Percentiles rank a stretch among this genome's conserved stretches.
Conservation (phyloP, 2,329 filamentous ascomycete genomes). For the Colletotrichum tropicicola region DNA sequence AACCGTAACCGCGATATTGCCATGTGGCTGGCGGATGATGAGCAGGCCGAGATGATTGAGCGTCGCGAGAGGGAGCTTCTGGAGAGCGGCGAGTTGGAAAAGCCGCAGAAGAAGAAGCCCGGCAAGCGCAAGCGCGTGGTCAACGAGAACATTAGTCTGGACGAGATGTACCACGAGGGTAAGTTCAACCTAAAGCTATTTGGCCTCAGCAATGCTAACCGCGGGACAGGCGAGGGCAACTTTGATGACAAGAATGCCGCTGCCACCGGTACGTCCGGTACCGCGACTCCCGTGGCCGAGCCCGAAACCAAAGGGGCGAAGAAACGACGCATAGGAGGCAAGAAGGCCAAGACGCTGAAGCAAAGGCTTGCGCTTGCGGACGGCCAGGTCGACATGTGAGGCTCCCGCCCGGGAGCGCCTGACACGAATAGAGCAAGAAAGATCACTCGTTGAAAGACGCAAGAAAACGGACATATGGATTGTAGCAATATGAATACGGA, state of each 20-base stretch:
- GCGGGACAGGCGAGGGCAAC: conserved; percentile 82
- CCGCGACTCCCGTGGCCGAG: conserved; percentile 77
- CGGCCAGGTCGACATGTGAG: conserved; percentile 51
- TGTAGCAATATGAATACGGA: conserved; percentile 26
- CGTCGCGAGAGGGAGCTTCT: conserved; percentile 88
- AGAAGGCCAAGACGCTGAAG: conserved; percentile 75
- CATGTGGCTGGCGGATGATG: conserved; percentile 98
- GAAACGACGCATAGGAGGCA: conserved; percentile 59
- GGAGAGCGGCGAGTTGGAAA: conserved; percentile 74
- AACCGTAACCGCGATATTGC: conserved; percentile 98
- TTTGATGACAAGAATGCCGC: conserved; percentile 83
- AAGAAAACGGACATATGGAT: conserved; percentile 6
- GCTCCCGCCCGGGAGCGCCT: neutral
- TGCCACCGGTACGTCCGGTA: conserved; percentile 65
- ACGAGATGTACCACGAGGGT: conserved; percentile 99
- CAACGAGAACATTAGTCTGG: conserved; percentile 71
- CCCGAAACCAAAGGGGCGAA: conserved; percentile 60
- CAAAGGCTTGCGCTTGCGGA: conserved; percentile 75
- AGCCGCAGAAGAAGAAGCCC: conserved; percentile 62
- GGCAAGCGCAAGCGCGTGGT: conserved; percentile 65
- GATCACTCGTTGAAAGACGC: neutral
- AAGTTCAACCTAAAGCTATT: conserved; percentile 48
- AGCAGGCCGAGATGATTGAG: conserved; percentile 94
- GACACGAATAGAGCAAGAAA: neutral
- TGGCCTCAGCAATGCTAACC: conserved; percentile 35